Conservation (phyloP, 2,329 filamentous ascomycete species). For the Alternaria longipes region DNA sequence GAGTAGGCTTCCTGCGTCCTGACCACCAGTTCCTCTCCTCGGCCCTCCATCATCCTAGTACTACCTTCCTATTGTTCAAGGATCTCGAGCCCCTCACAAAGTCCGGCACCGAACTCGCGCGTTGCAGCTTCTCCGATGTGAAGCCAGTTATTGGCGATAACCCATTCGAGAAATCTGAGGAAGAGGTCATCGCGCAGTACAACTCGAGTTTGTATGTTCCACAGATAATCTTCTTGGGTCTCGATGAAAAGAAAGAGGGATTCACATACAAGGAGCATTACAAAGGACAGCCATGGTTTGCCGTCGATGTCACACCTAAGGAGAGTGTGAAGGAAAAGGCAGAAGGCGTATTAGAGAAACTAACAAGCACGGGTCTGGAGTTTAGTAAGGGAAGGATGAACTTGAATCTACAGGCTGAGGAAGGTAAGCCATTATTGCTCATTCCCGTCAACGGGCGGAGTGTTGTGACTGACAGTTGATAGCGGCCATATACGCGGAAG, state of each 20-base stretch:
- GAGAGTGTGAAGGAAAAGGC: conserved; percentile 70
- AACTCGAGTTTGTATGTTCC: conserved; percentile 75
- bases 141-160: conserved; percentile 73
- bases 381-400: conserved; percentile 74
- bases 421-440: conserved; percentile 60
- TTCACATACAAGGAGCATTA: conserved; percentile 74
- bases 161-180: conserved; percentile 76
- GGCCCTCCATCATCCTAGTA: conserved; percentile 71
- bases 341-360: conserved; percentile 65
- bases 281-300: conserved; percentile 84
- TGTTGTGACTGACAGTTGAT: conserved; percentile 6
- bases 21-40: conserved; percentile 75
- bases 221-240: conserved; percentile 82
- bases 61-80: conserved; percentile 81
- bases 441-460: background rate
- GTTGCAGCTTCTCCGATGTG: conserved; percentile 74
- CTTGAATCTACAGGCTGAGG: conserved; percentile 67
- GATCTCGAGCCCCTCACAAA: conserved; percentile 77
- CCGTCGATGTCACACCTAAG: conserved; percentile 83
- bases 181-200: conserved; percentile 75
- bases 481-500: conserved; percentile 93
- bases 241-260: conserved; percentile 72
- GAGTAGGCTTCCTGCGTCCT: conserved; percentile 78
- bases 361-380: conserved; percentile 68
- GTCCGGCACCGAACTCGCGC: conserved; percentile 70